Base-by-base conservation (phyloP, 257 asterid genomes). In the Solanum sejunctum region DNA sequence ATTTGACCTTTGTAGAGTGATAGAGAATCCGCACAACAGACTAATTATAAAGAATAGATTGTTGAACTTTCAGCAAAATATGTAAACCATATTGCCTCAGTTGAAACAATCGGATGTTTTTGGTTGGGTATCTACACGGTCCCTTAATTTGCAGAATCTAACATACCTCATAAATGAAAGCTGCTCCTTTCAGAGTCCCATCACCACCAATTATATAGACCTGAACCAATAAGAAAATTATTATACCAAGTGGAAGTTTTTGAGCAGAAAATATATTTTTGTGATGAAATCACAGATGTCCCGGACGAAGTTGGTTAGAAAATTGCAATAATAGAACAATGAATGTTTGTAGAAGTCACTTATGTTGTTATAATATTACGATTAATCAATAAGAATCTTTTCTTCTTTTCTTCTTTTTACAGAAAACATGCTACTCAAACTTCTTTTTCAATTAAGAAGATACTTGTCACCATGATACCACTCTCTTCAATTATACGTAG, bases 201-300 rank as follows among this genome's bases (percentile, higher is more conserved):
- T 96, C 99, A 63, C 99, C 99, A 84, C 98, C 99, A 90, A 96
- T 96, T 85, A 96, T 93, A 87, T 94, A 96, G 88, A 96, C 99
- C 99, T 96, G 93, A 88, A 83, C 80, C 85, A 92, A 85, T 85
- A 84, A 81, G 84, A 84, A 85, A 81, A 86, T 67, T 85, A 82
- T 89, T 88, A 91, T 86, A 80, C 81, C 84, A 86, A 84, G 82
- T 80, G 70, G 81, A 71, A 84, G 78, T 73, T 47, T 86, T 51
- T 23, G 63, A 21, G 82, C 64, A 26, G 49, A 32, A 78, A 54
- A 78, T 26, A 51, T 3, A 3, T 26, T 78, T 51, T 52, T 52
- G 26, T 12, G 2, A 78, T 78, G 64, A 78, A 52, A 78, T 78
- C 82, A 78, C 52, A 16, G 64, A 52, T 52, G 64, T 47, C 64